Evolutionary conservation across 2,329 filamentous ascomycete genomes (phyloP), one percentile per base, ranked within the genome.

Genomic region (Penicillium sp.): DNA sequence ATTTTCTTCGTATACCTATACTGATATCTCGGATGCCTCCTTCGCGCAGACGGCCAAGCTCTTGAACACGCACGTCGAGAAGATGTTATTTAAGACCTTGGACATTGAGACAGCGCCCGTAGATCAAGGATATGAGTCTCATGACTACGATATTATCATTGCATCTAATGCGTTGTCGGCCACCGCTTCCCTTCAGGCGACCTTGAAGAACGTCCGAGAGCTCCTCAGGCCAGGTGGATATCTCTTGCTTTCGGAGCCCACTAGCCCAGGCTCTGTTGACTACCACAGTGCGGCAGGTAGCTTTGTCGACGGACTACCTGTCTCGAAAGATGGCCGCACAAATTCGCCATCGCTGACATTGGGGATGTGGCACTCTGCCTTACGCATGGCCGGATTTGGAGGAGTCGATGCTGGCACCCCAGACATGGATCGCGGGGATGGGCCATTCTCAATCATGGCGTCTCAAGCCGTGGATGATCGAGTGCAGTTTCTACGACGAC

Each of bases 231-330:
- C 32, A 4, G 32, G 32, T 10, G 32, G 32, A 14, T 34, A 34
- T 14, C 11, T 36, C 3, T 4, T 36, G 3, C 9, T 36, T 5
- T 10, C 13, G 7, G 32, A 34, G 11, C 3, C 13, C 11, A 34
- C 32, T 4, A 34, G 11, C 11, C 3, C 7, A 7, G 7, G 32
- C 11, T 14, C 7, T 4, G 11, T 9, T 34, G 7, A 34, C 7
- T 10, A 7, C 11, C 3, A 34, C 13, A n/a, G 27, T 58, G 70
- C 30, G 67, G 64, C 14, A 39, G 47, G 1, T 64, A 9, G 69
- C 65, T 5, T 75, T 71, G 72, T 73, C 70, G 70, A 26, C 52
- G 6, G 64, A 64, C 14, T 55, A 29, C 0, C n/a, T n/a, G n/a
- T n/a, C n/a, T n/a, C n/a, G n/a, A 54, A 66, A 1, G 70, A 72